Evolutionary conservation across 176 grass and related monocot species (phyloP).

Genomic region (Rhynchospora pubera): DNA sequence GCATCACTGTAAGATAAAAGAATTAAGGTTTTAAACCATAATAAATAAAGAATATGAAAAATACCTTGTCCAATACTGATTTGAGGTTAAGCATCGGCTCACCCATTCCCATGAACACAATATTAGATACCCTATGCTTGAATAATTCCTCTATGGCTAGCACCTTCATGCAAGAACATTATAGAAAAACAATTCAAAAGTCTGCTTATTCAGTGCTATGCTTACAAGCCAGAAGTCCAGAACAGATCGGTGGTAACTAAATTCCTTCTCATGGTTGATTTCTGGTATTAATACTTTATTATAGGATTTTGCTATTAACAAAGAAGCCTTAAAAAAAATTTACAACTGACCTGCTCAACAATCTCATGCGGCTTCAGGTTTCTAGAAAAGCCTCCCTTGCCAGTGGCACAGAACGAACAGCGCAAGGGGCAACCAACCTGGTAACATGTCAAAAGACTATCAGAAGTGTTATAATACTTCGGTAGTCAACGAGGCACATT

Average conservation of each 20-base stretch:
- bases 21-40: background rate
- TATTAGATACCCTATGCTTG: constrained; percentile 85
- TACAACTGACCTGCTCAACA: constrained; percentile 55
- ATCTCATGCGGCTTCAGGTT: constrained; percentile 81
- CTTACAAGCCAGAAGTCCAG: background rate
- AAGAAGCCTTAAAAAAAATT: background rate
- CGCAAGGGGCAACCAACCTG: constrained; percentile 89
- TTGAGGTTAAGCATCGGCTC: constrained; percentile 96
- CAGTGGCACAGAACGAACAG: constrained; percentile 83
- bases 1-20: background rate
- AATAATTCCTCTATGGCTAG: constrained; percentile 76
- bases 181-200: background rate
- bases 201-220: background rate
- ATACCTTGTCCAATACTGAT: constrained; percentile 85
- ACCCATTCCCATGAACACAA: constrained; percentile 99
- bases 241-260: background rate
- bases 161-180: constrained; percentile 38
- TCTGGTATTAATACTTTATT: background rate
- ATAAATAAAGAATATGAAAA: background rate
- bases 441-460: constrained; percentile 7
- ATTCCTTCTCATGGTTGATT: background rate
- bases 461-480: background rate
- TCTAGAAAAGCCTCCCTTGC: constrained; percentile 86
- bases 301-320: background rate
- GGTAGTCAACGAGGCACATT: background rate